Evolutionary conservation across 371 early-diverging fungal genomes (phyloP).

Genomic region (Mucor lusitanicus): DNA sequence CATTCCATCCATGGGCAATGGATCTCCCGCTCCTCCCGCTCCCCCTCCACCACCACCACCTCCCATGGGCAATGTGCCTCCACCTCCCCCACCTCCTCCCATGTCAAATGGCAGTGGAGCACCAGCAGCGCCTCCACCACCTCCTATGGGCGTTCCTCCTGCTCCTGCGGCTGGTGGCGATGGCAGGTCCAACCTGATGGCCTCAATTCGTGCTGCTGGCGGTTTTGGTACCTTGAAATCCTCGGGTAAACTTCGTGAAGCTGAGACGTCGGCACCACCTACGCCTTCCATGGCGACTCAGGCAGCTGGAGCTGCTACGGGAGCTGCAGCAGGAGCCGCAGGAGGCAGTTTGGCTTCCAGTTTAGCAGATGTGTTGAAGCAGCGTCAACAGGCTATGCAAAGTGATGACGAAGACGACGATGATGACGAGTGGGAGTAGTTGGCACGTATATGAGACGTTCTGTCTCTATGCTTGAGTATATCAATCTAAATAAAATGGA

Average conservation of each 20-base stretch:
- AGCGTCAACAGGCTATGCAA: conserved; percentile 47
- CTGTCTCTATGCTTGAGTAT: no score
- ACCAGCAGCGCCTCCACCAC: neutral
- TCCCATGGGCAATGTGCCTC: conserved; percentile 6
- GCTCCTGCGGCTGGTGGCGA: conserved; percentile 3
- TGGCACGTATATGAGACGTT: neutral
- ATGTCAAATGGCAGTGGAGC: neutral
- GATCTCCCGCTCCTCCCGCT: conserved; percentile 22
- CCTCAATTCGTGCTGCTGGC: conserved; percentile 47
- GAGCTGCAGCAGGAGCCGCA: conserved; percentile 24
- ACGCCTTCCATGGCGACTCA: neutral
- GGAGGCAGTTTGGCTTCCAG: conserved; percentile 39
- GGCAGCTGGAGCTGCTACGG: conserved; percentile 10
- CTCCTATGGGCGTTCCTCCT: conserved; percentile 19
- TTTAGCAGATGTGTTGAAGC: conserved; percentile 42
- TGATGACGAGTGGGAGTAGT: conserved; percentile 38
- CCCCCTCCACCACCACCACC: conserved; percentile 21
- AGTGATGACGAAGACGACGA: conserved; percentile 47
- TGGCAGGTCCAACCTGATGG: conserved; percentile 37
- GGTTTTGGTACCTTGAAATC: conserved; percentile 43
- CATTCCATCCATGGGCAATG: neutral
- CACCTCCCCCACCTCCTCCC: conserved; percentile 27
- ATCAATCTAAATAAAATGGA: neutral
- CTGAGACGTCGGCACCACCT: conserved; percentile 3
- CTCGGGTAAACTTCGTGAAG: conserved; percentile 21